phyloP scores from a whole-genome alignment of 495 filamentous ascomycete genomes.

The Tuber melanosporum region DNA sequence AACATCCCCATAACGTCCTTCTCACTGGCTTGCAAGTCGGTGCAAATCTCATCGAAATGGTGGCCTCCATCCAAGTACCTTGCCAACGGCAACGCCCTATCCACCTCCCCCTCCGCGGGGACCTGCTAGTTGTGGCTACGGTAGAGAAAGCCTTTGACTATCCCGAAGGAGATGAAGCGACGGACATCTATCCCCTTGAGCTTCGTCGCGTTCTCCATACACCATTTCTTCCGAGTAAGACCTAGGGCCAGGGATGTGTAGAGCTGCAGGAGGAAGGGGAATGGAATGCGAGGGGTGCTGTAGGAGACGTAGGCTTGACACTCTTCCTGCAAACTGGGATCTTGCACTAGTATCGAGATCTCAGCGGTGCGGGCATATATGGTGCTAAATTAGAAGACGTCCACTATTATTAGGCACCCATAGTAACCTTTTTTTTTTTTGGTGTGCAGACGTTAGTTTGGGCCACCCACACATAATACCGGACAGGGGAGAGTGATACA shows the following conservation, averaged over 20 bases:
- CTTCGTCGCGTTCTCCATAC: conserved; percentile 57
- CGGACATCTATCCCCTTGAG: conserved; percentile 74
- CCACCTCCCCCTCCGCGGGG: conserved; percentile 6
- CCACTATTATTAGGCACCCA: conserved; percentile 74
- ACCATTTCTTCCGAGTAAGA: conserved; percentile 74
- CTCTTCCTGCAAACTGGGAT: conserved; percentile 70
- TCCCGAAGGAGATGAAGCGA: conserved; percentile 86
- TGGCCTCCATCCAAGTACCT: conserved; percentile 61
- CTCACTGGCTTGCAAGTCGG: conserved; percentile 57
- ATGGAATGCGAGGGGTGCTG: conserved; percentile 34
- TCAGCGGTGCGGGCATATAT: conserved; percentile 80
- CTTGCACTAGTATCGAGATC: conserved; percentile 64
- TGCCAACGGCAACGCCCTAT: conserved; percentile 40
- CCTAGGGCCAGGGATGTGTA: conserved; percentile 74
- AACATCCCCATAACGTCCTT: conserved; percentile 50
- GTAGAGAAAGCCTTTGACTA: conserved; percentile 93
- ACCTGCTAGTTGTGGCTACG: conserved; percentile 77
- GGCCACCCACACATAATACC: neutral
- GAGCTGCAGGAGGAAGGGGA: conserved; percentile 57
- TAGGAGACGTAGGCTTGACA: conserved; percentile 69
- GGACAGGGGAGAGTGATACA: conserved; percentile 41
- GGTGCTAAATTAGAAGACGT: conserved; percentile 86
- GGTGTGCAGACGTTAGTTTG: neutral
- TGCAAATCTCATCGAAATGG: conserved; percentile 70
- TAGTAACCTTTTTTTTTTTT: conserved; percentile 54